Base-by-base conservation (phyloP, 257 asterid species). In the Craterostigma plantagineum region DNA sequence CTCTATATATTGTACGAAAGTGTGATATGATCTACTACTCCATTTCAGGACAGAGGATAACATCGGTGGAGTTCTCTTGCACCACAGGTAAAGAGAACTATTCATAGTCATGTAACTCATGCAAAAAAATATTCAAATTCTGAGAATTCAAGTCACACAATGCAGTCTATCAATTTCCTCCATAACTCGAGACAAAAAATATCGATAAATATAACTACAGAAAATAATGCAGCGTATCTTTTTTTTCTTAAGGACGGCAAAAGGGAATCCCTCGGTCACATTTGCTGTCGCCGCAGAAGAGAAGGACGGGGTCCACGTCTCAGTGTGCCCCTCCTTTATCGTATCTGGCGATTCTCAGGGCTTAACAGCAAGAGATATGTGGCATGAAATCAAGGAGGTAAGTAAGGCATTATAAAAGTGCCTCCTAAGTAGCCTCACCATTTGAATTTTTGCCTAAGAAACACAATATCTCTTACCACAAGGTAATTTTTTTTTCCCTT, bases 321-420 rank as follows among this genome's bases (percentile, higher is more conserved):
- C 95, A 35, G 78, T 79, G 70, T 90, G 99, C 68, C 93, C 92
- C 12, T 72, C 67, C 60, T 90, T 90, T 69, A 68, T 74, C 52
- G 58, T 79, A 60, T 72, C 95, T 54, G 99, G 99, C 42, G 63
- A 77, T 44, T 68, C 92, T 9, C 43, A 65, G 49, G 83, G 86
- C 37, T 63, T 76, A 43, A 63, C 95, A 34, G 93, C 99, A 60
- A 75, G 77, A 64, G 99, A 83, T 23, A 77, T 83, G 84, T 90
- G 99, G 99, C 61, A 72, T 35, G 94, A 90, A 75, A 69, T 90
- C 41, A 76, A 83, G 66, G 92, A 90, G 94, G 99, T 90, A 55
- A 5, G 11, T n/a, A n/a, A n/a, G n/a, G n/a, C n/a, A n/a, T n/a
- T n/a, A n/a, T n/a, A n/a, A n/a, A n/a, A n/a, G n/a, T n/a, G n/a